Base-by-base conservation (phyloP, 129 eudicot genomes). In the Helichrysum umbraculigerum region DNA sequence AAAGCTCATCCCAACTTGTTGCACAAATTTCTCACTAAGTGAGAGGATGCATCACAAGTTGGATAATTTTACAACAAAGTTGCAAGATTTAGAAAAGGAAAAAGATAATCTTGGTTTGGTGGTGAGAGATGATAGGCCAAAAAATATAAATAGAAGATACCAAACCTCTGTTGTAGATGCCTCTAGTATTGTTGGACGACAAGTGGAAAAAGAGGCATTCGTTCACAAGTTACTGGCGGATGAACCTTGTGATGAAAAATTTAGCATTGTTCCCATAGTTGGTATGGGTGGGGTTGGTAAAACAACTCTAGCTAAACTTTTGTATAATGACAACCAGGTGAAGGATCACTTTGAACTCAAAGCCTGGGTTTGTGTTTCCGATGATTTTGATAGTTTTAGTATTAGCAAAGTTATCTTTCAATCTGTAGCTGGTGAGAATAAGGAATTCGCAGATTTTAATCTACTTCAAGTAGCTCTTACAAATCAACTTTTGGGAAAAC, bases 311-410 rank as follows among this genome's bases (percentile, higher is more conserved):
- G 28, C 28, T 25, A 25, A 1, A 25, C 28, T 25, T 25, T 25
- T 25, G 28, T 25, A 25, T 25, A 25, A 25, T 1, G 28, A 25
- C 0, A 25, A 25, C 28, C 28, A 25, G 1, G 28, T 25, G 28
- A 25, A 25, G 28, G 28, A 25, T 25, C 28, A 25, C 1, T 25
- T 25, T 1, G 28, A 25, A 25, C 59, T 21, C 37, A 81, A 29
- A 25, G 74, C 79, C 2, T 91, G 94, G 94, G 94, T 83, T 30
- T 86, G 94, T 75, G 87, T 88, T 9, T 85, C 97, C 6, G 90
- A 91, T 1, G 83, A 70, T 0, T 83, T 82, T 66, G 79, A 86
- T 63, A 78, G 79, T 32, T 42, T 74, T 1, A 12, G 80, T 3
- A 67, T 91, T 16, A 89, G 85, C 1, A 89, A 83, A 79, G 92